phyloP scores from a whole-genome alignment of 768 basidiomycete genomes.

The Strobilomyces confusus region DNA sequence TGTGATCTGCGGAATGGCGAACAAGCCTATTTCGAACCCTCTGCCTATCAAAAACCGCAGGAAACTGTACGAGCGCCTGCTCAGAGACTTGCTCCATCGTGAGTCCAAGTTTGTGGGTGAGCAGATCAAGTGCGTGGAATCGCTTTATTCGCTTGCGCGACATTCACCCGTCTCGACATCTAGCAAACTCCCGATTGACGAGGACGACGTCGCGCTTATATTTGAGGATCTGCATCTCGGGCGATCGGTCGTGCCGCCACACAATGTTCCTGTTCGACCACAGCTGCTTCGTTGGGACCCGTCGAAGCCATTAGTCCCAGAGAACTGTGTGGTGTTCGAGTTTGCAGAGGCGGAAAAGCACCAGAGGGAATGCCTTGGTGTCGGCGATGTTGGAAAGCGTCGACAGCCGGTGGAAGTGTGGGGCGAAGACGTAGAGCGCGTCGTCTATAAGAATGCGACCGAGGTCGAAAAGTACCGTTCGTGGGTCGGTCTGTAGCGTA shows the following conservation, averaged over 20 bases:
- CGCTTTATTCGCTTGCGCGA: not conserved
- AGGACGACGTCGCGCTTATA: constrained; percentile 77
- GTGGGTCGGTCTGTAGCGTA: constrained; percentile 40
- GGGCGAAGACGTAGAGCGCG: constrained; percentile 57
- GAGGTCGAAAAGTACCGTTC: constrained; percentile 56
- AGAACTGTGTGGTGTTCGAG: constrained; percentile 87
- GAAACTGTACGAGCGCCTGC: constrained; percentile 78
- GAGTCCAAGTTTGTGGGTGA: constrained; percentile 67
- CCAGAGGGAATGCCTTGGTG: constrained; percentile 39
- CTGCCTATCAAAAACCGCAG: constrained; percentile 81
- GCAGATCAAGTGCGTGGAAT: constrained; percentile 50
- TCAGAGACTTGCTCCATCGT: constrained; percentile 68
- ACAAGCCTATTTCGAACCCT: constrained; percentile 78
- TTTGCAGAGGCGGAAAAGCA: constrained; percentile 70
- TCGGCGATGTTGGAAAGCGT: constrained; percentile 5
- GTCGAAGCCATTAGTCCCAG: constrained; percentile 53
- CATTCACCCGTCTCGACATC: not conserved
- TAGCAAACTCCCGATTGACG: constrained; percentile 75
- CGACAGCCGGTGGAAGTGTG: constrained; percentile 55
- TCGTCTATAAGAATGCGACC: constrained; percentile 54
- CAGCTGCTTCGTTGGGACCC: constrained; percentile 82
- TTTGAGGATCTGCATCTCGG: constrained; percentile 87
- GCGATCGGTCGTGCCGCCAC: constrained; percentile 75
- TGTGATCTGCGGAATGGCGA: constrained; percentile 81
- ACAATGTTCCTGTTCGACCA: constrained; percentile 67